Evolutionary conservation across 2,329 filamentous ascomycete species (phyloP).

Genomic region (Didymella exigua): DNA sequence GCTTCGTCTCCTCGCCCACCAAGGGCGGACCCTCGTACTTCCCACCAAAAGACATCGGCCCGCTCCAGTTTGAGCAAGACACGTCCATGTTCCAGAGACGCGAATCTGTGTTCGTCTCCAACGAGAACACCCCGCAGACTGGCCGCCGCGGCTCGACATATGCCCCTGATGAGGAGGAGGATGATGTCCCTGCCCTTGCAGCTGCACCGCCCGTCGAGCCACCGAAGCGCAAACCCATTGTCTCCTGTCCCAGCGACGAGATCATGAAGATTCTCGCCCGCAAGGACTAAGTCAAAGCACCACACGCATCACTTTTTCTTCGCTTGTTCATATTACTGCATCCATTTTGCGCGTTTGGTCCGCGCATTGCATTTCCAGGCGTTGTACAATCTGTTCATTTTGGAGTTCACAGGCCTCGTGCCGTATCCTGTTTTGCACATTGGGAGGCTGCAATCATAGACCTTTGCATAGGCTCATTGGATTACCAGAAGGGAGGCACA

Average conservation of each 20-base stretch:
- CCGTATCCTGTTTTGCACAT: constrained; percentile 3
- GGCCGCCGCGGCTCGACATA: constrained; percentile 25
- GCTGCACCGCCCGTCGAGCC: constrained; percentile 17
- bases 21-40: constrained; percentile 22
- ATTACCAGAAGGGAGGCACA: neutral
- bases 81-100: constrained; percentile 1
- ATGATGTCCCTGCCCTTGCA: constrained; percentile 1
- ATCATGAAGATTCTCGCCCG: constrained; percentile 34
- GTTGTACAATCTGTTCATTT: neutral
- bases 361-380: constrained; percentile 22
- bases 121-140: constrained; percentile 16
- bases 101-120: constrained; percentile 21
- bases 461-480: constrained; percentile 6
- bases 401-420: constrained; percentile 3
- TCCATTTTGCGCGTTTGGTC: constrained; percentile 13
- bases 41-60: constrained; percentile 20
- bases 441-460: constrained; percentile 16
- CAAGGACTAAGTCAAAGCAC: constrained; percentile 12
- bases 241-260: constrained; percentile 31
- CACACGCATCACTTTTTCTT: constrained; percentile 20
- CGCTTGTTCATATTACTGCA: constrained; percentile 32
- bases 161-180: constrained; percentile 17
- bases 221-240: constrained; percentile 27
- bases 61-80: constrained; percentile 22
- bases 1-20: constrained; percentile 12